phyloP scores from a whole-genome alignment of 495 filamentous ascomycete species.

The Echria macrotheca region DNA sequence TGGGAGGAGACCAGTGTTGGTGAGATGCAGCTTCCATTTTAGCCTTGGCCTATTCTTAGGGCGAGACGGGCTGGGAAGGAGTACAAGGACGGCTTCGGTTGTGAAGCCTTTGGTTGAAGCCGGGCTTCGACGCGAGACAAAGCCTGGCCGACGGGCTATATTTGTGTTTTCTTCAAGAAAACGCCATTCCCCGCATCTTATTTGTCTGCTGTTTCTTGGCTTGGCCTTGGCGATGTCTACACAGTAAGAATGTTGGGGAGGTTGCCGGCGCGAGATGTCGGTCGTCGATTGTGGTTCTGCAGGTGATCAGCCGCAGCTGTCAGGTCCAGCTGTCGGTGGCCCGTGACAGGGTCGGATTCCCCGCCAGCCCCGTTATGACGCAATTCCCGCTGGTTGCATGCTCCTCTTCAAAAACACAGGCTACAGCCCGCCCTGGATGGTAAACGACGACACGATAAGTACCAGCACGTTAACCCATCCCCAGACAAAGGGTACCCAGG shows the following conservation, averaged over 20 bases:
- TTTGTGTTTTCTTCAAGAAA: too few relatives aligned
- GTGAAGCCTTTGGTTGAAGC: too few relatives aligned
- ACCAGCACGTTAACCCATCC: constrained; percentile 83
- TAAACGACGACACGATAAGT: constrained; percentile 88
- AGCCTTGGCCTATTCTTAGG: not conserved
- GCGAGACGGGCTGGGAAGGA: constrained; percentile 1
- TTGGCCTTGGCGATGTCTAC: too few relatives aligned
- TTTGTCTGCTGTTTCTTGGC: too few relatives aligned
- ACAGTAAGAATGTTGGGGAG: too few relatives aligned
- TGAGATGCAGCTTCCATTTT: constrained; percentile 18
- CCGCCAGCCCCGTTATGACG: constrained; percentile 23
- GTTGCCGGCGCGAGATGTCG: too few relatives aligned
- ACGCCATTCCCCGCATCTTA: too few relatives aligned
- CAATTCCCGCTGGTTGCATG: constrained; percentile 10
- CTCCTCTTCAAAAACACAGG: not conserved
- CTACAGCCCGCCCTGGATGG: constrained; percentile 90
- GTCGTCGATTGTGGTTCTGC: too few relatives aligned
- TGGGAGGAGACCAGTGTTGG: constrained; percentile 16
- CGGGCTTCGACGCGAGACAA: too few relatives aligned
- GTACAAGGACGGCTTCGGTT: not conserved
- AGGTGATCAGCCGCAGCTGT: not conserved
- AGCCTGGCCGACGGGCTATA: too few relatives aligned
- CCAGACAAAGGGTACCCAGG: constrained; percentile 96
- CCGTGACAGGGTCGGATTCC: too few relatives aligned
- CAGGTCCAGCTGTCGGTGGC: too few relatives aligned